Evolutionary conservation across 139 green algal genomes (phyloP), one percentile per base, ranked within the genome.

Genomic region (Chlamydomonas sp.): DNA sequence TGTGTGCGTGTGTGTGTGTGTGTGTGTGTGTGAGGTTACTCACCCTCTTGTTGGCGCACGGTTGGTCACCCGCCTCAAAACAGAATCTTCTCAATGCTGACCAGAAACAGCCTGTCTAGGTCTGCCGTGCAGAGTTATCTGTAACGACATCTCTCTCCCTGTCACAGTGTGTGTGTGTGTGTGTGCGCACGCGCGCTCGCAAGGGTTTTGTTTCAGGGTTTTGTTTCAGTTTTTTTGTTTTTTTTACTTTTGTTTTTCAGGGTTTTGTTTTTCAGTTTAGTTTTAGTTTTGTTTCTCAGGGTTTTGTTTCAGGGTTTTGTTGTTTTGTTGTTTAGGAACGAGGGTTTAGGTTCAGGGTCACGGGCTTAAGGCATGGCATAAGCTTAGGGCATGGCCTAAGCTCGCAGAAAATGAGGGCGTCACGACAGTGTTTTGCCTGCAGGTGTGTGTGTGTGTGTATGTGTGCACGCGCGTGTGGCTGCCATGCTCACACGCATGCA

Each of bases 381-480:
- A n/a, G n/a, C n/a, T n/a, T n/a, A 16, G 43, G 43, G 10, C 43
- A 10, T 50, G 43, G 10, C 43, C n/a, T n/a, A n/a, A n/a, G n/a
- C 77, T 96, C 57, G 82, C 70, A 0, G 78, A 90, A 1, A 58
- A 85, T 58, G 87, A 90, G 69, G 79, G 78, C 24, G 90, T 97
- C 0, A 82, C 74, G 4, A 87, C 85, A 1, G 76, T 97, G 20
- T 81, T 96, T 48, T 92, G 85, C 75, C 75, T 97, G 48, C 91
- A 86, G 81, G 81, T 78, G 59, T 10, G 35, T 13, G 22, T 54
- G 6, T n/a, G 48, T 28, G 48, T 59, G 49, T 60, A 26, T 60
- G 49, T 60, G 49, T 60, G 49, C 31, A 26, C 31, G 49, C 31
- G 49, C 31, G 49, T 60, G 49, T 60, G 49, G 29, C n/a, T 13